A percentile compares a stretch with the other conserved stretches of the same genome.
These are phyloP conservation scores for Neostapfia colusana DNA, from an alignment of 176 grass and related monocot species.

Conservation along the genomic window DNA sequence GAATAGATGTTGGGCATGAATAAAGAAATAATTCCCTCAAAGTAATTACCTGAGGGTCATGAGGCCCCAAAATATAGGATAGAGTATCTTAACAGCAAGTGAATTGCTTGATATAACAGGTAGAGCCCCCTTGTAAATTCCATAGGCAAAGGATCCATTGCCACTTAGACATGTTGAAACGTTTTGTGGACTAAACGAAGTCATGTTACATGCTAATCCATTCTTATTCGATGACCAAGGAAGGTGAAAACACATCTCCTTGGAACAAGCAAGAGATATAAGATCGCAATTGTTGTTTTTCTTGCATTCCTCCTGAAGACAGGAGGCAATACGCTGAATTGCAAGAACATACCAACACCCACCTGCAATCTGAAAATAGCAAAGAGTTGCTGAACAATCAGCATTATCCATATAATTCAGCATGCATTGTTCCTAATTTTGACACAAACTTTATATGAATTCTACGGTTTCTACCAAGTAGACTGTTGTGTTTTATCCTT, in stretches of 20 bases:
- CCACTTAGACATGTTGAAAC: slow-evolving; percentile 60
- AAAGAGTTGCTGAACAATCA: neutral
- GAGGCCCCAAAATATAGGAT: slow-evolving; percentile 98
- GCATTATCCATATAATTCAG: neutral
- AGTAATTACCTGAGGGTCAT: slow-evolving; percentile 87
- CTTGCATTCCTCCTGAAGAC: slow-evolving; percentile 67
- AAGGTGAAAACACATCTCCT: slow-evolving; percentile 56
- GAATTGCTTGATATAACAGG: slow-evolving; percentile 94
- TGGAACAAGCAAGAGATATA: slow-evolving; percentile 58
- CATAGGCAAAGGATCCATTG: slow-evolving; percentile 60
- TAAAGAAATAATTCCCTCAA: neutral
- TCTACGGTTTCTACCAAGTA: neutral
- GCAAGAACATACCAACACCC: slow-evolving; percentile 97
- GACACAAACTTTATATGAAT: slow-evolving; percentile 1
- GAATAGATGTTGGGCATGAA: neutral
- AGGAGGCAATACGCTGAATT: slow-evolving; percentile 79
- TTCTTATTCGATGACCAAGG: slow-evolving; percentile 37
- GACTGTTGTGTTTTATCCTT: neutral
- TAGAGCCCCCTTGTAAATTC: slow-evolving; percentile 84
- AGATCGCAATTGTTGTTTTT: slow-evolving; percentile 66
- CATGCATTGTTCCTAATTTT: neutral
- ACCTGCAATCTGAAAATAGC: slow-evolving; percentile 71
- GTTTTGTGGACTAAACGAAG: slow-evolving; percentile 52
- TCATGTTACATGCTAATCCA: slow-evolving; percentile 54
- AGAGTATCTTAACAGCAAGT: slow-evolving; percentile 84